Conservation (phyloP, 257 asterid genomes). For the Ilex aquifolium region DNA sequence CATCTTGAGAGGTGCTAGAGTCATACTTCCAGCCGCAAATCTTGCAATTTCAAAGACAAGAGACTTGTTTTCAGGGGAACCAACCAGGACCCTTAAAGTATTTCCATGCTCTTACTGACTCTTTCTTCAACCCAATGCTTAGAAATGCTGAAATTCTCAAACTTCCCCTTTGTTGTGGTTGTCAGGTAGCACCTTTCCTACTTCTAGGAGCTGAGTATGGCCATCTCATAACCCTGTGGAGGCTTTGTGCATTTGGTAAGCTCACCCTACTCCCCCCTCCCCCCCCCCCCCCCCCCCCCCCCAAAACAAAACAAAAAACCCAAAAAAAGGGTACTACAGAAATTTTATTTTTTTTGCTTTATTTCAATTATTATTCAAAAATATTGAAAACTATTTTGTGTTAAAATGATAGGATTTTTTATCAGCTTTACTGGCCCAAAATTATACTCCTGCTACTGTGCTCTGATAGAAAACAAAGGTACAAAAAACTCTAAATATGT, state of each 20-base stretch:
- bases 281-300: too few relatives aligned
- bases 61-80: slow-evolving; percentile 85
- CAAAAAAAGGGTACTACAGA: too few relatives aligned
- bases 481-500: background rate
- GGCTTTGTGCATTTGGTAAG: slow-evolving; percentile 76
- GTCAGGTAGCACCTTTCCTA: slow-evolving; percentile 67
- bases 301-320: too few relatives aligned
- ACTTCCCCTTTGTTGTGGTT: background rate
- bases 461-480: slow-evolving; percentile 60
- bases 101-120: background rate
- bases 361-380: too few relatives aligned
- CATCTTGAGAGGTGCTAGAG: slow-evolving; percentile 51
- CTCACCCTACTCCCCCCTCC: background rate
- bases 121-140: too few relatives aligned
- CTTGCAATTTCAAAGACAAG: slow-evolving; percentile 50
- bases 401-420: slow-evolving; percentile 55
- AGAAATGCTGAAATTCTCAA: too few relatives aligned
- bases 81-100: slow-evolving; percentile 87
- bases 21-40: slow-evolving; percentile 76
- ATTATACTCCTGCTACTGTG: slow-evolving; percentile 45
- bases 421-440: slow-evolving; percentile 73
- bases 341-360: too few relatives aligned
- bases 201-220: slow-evolving; percentile 89
- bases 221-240: slow-evolving; percentile 70
- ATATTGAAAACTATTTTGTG: too few relatives aligned